Base-by-base conservation (phyloP, 2,329 filamentous ascomycete genomes). In the Colletotrichum eleusines region DNA sequence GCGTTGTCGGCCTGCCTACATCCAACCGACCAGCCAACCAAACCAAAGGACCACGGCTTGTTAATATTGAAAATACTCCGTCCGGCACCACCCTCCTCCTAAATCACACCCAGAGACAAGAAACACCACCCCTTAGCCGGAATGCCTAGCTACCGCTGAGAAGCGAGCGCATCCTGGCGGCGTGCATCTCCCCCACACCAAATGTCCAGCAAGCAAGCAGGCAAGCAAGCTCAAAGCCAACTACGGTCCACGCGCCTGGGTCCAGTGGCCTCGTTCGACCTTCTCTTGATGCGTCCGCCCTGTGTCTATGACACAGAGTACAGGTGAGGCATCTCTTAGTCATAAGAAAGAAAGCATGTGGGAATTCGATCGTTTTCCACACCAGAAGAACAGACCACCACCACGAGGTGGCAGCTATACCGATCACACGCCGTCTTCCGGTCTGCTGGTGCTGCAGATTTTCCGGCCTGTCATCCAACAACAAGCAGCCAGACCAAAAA, bases 191-290 rank as follows among this genome's bases (percentile, higher is more conserved):
- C 50, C 63, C 67, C 48, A 55, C 40, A 48, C 38, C 28, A 42
- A 35, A 11, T 9, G 61, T 26, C 53, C 53, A 46, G n/a, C n/a
- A n/a, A n/a, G n/a, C n/a, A n/a, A n/a, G n/a, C n/a, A n/a, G n/a
- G 46, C 40, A 48, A 66, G 26, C 50, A 28, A 42, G 26, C 33
- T 42, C 26, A 26, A 48, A 54, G 38, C 59, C 65, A 40, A 48
- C 33, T 42, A 63, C 44, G 38, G 35, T 33, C 35, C 60, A 54
- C 60, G 60, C 60, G 62, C 66, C 61, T 46, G 28, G 59, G n/a
- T 14, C 46, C 33, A 51, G 44, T 38, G 44, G 58, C n/a, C 59
- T 40, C 14, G 16, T 38, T 26, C 33, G 20, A 38, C 33, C 23
- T 20, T 28, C 20, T 26, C 28, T 38, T 33, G 20, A 38, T 9